Base-by-base conservation (phyloP, 1,284 basidiomycete species). In the Uromyces viciae-fabae region DNA sequence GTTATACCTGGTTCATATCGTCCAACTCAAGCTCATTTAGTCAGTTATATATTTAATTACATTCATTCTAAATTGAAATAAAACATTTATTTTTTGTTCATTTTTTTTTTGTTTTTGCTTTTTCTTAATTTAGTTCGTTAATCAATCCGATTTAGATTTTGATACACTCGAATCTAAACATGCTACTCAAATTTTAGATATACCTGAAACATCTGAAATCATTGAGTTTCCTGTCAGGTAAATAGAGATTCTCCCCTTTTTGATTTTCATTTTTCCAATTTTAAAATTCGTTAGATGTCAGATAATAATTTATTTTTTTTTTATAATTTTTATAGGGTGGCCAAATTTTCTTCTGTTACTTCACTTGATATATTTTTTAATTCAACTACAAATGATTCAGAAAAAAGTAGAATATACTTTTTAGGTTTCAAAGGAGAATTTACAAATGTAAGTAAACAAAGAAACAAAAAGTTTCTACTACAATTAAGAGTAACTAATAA, bases 371-470 rank as follows among this genome's bases (percentile, higher is more conserved):
- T 94, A 4, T 93, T 92, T 85, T 90, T 94, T 83, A 68, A 66
- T 60, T 92, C 92, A 5, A 88, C 88, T 0, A 89, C 91, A 9
- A 91, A 92, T 85, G 92, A 92, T 17, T 91, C 90, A 3, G 90
- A 92, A n/a, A 89, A 88, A 0, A 89, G 89, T 1, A 88, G 89
- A 25, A 87, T 94, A 11, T 93, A 92, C 84, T 94, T 92, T 83
- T 84, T 94, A 42, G 92, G 92, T 11, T 91, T 94, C 84, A 86
- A 92, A n/a, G 93, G 93, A 2, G 88, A 90, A 73, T 93, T 92
- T 90, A 89, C 89, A 77, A 90, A 92, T 88, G 92, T 92, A 84
- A 46, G 85, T 62, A 36, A 40, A 56, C 46, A 19, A 82, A 9
- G 3, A n/a, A 17, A 52, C 28, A 19, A 77, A 40, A 58, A 58